Evolutionary conservation across 2,329 filamentous ascomycete genomes (phyloP).

Genomic region (Rachicladosporium sp.): DNA sequence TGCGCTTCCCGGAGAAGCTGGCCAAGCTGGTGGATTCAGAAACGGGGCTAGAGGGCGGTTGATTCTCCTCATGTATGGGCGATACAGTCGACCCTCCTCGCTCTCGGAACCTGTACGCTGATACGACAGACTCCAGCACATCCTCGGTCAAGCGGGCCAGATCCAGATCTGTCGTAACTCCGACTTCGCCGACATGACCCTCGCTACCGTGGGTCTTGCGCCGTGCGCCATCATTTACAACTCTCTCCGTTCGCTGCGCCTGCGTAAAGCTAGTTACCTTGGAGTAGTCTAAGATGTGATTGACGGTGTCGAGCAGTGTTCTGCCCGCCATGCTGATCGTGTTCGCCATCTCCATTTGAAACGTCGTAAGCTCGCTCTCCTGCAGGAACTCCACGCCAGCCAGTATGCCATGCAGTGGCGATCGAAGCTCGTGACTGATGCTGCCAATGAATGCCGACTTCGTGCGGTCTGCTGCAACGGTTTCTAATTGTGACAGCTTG

Average conservation of each 20-base stretch:
- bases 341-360: conserved; percentile 32
- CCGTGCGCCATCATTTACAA: conserved; percentile 1
- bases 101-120: conserved; percentile 6
- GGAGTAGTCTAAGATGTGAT: conserved; percentile 30
- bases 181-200: conserved; percentile 6
- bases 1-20: neutral
- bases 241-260: neutral
- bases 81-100: too few species aligned
- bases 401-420: conserved; percentile 35
- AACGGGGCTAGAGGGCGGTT: neutral
- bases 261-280: conserved; percentile 28
- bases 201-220: conserved; percentile 1
- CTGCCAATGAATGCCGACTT: conserved; percentile 41
- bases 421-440: conserved; percentile 40
- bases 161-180: conserved; percentile 8
- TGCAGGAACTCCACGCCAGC: conserved; percentile 37
- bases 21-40: neutral
- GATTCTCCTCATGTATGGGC: too few species aligned
- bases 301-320: conserved; percentile 38
- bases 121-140: conserved; percentile 8
- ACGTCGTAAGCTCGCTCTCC: conserved; percentile 28
- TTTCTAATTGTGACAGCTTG: conserved; percentile 26
- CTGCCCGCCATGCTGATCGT: conserved; percentile 38
- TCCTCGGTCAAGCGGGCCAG: conserved; percentile 17
- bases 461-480: conserved; percentile 29